These are phyloP conservation scores for Spinacia oleracea DNA, from an alignment of 179 eudicot genomes.

Conservation along the genomic window DNA sequence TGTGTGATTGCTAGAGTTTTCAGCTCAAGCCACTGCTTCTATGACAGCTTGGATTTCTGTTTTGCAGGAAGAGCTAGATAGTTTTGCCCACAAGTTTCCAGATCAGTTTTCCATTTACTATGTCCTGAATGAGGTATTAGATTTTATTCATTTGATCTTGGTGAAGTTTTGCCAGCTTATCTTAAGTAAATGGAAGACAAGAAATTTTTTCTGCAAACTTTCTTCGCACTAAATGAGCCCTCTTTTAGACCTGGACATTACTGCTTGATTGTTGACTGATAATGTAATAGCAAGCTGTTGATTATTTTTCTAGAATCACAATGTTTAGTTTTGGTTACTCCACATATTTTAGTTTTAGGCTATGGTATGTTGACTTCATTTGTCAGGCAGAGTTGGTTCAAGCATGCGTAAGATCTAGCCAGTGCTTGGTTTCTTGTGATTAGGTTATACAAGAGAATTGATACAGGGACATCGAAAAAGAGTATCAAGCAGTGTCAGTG, in stretches of 20 bases:
- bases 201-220: background rate
- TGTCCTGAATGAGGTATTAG: conserved; percentile 41
- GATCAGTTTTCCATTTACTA: conserved; percentile 41
- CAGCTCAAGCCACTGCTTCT: background rate
- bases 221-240: background rate
- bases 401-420: background rate
- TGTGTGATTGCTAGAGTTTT: conserved; percentile 2
- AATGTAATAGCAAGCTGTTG: background rate
- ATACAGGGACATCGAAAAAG: background rate
- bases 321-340: background rate
- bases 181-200: background rate
- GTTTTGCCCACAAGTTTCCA: conserved; percentile 34
- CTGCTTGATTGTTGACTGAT: background rate
- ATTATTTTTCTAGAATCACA: background rate
- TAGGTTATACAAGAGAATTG: background rate
- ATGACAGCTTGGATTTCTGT: background rate
- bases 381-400: conserved; percentile 9
- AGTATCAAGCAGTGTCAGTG: background rate
- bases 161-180: background rate
- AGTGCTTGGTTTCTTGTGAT: background rate
- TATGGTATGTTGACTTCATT: background rate
- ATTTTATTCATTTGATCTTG: conserved; percentile 10
- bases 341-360: too few relatives aligned
- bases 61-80: conserved; percentile 44
- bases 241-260: background rate